Evolutionary conservation across 805 yeast species (phyloP), one percentile per base, ranked within the genome.

Genomic region (Pichia paraexigua): DNA sequence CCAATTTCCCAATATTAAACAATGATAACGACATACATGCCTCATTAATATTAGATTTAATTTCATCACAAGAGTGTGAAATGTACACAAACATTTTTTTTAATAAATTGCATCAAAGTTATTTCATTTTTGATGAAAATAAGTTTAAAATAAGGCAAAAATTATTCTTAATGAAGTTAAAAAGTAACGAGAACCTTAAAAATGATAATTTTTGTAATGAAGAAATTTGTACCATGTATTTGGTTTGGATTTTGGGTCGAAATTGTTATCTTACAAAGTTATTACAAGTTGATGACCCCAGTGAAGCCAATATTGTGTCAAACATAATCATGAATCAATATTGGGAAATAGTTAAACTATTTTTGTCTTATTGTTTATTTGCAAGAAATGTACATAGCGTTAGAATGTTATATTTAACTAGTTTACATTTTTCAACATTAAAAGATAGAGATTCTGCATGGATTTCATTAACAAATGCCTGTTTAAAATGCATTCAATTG

Each of bases 361-460:
- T 68, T 2, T 56, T 73, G 5, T 61, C 70, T 8, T 68, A 65
- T 40, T 64, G 67, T 43, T 47, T 69, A 18, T 54, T 71, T 24
- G 60, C 68, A 3, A 69, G 72, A 1, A 56, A 65, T 10, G 48
- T 71, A 12, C 59, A 61, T 40, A 66, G 73, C 1, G 66, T 73
- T 12, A 65, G 70, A 46, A 63, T 69, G 41, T 53, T 71, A 10
- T 64, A 64, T 48, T 57, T 71, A n/a, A 62, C 69, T 40, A 64
- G 73, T 1, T 56, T 69, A 9, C 66, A 69, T 52, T 53, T 71
- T 47, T 69, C 68, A 50, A 60, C 70, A 2, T 58, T 59, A 35
- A 67, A 63, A 52, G 67, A 68, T 41, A 63, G 72, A 47, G 74
- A 71, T 49, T 61, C 69, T 8, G 64, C 71, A 2, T 72, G 73